phyloP scores from a whole-genome alignment of 176 grass and related monocot genomes.

The Chloris gayana region DNA sequence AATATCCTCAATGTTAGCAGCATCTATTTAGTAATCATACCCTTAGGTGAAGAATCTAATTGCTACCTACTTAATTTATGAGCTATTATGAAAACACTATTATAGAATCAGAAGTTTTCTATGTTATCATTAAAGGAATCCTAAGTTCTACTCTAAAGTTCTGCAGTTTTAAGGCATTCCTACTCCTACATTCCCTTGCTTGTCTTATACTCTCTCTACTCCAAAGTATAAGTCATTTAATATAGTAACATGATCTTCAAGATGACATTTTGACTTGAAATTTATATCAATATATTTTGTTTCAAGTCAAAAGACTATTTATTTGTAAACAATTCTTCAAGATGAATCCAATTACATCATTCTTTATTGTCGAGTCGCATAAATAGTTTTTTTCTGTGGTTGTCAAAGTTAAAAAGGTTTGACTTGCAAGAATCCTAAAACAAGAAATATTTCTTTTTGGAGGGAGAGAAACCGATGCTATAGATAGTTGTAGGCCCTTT shows the following conservation, averaged over 20 bases:
- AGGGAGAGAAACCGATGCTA: not conserved
- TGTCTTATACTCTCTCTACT: not conserved
- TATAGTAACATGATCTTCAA: not conserved
- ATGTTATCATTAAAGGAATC: too few species aligned
- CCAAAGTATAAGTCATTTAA: not conserved
- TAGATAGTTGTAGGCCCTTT: not conserved
- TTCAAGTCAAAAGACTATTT: not conserved
- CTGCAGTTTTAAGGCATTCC: not conserved
- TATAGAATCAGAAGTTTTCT: not conserved
- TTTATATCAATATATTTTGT: not conserved
- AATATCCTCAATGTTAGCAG: not conserved
- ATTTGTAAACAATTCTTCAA: not conserved
- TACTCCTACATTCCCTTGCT: not conserved
- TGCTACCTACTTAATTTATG: not conserved
- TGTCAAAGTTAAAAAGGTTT: not conserved
- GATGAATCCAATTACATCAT: not conserved
- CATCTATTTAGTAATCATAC: not conserved
- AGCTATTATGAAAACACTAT: conserved; percentile 3
- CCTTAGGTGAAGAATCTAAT: not conserved
- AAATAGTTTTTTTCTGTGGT: not conserved
- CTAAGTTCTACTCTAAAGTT: too few species aligned
- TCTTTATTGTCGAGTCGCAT: not conserved
- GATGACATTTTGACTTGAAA: not conserved
- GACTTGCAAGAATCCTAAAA: not conserved
- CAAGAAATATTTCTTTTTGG: not conserved